Conservation (phyloP, 306 rosid genomes). For the Hippophae gyantsensis region DNA sequence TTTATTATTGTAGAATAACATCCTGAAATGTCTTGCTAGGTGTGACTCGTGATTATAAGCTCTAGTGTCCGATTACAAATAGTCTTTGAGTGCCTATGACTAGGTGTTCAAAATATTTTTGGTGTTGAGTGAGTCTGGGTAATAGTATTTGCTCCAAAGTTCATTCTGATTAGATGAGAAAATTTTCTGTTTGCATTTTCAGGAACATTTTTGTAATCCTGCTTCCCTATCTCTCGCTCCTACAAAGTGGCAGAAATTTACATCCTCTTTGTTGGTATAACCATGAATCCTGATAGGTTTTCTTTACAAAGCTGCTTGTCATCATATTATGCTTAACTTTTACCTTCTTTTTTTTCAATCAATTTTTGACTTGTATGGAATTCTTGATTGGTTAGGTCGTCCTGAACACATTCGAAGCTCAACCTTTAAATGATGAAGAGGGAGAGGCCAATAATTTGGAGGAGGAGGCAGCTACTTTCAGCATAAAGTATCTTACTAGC, state of each 20-base stretch:
- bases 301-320: background rate
- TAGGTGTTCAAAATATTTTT: too few species aligned
- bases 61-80: too few species aligned
- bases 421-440: slow-evolving; percentile 91
- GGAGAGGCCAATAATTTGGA: slow-evolving; percentile 89
- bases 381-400: slow-evolving; percentile 48
- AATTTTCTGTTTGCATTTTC: slow-evolving; percentile 23
- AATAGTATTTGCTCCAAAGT: too few species aligned
- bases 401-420: slow-evolving; percentile 81
- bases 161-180: background rate
- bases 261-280: slow-evolving; percentile 66
- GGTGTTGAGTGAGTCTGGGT: too few species aligned
- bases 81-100: too few species aligned
- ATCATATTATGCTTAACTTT: background rate
- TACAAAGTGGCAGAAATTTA: slow-evolving; percentile 80
- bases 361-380: slow-evolving; percentile 9
- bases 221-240: slow-evolving; percentile 48
- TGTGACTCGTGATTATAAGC: background rate
- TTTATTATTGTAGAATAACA: too few species aligned
- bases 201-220: slow-evolving; percentile 90
- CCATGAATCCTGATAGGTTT: slow-evolving; percentile 7
- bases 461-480: slow-evolving; percentile 78
- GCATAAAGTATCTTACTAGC: slow-evolving; percentile 97
- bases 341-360: slow-evolving; percentile 5
- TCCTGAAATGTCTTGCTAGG: background rate